Evolutionary conservation across 2,329 filamentous ascomycete genomes (phyloP).

Genomic region (Dactylellina drechsleri): DNA sequence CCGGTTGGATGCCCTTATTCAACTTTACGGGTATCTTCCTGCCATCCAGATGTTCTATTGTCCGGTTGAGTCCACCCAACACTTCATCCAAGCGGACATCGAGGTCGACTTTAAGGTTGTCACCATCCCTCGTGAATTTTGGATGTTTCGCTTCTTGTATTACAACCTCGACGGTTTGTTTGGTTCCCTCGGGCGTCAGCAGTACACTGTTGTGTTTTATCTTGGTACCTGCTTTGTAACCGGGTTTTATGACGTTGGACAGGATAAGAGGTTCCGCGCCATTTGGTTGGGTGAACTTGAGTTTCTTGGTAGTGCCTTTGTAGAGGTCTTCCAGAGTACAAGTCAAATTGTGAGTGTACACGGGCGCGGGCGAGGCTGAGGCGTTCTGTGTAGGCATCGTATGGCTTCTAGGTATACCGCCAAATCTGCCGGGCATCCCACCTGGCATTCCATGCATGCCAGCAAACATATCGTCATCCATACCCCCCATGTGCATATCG

Average conservation of each 20-base stretch:
- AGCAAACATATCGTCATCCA: conserved; percentile 48
- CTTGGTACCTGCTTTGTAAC: conserved; percentile 92
- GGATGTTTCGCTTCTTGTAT: conserved; percentile 98
- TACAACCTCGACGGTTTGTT: conserved; percentile 96
- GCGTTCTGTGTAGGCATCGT: conserved; percentile 38
- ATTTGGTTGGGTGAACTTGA: conserved; percentile 96
- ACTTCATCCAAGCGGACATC: conserved; percentile 96
- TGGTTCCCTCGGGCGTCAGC: conserved; percentile 91
- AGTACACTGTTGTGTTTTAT: conserved; percentile 97
- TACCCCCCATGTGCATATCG: conserved; percentile 52
- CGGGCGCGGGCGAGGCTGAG: not conserved
- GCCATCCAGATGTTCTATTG: conserved; percentile 92
- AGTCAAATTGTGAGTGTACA: conserved; percentile 93
- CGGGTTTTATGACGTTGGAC: conserved; percentile 95
- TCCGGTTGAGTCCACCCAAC: conserved; percentile 87
- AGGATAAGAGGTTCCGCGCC: conserved; percentile 96
- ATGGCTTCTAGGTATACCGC: conserved; percentile 37
- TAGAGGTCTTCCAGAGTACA: conserved; percentile 98
- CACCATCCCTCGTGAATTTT: conserved; percentile 93
- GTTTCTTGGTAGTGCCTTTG: conserved; percentile 77
- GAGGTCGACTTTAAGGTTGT: conserved; percentile 93
- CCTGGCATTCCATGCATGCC: conserved; percentile 48
- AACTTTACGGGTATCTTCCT: conserved; percentile 49
- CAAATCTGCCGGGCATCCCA: conserved; percentile 33
- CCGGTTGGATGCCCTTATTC: conserved; percentile 45